phyloP scores from a whole-genome alignment of 208 protist genomes.

The Trypanosoma conorhini region DNA sequence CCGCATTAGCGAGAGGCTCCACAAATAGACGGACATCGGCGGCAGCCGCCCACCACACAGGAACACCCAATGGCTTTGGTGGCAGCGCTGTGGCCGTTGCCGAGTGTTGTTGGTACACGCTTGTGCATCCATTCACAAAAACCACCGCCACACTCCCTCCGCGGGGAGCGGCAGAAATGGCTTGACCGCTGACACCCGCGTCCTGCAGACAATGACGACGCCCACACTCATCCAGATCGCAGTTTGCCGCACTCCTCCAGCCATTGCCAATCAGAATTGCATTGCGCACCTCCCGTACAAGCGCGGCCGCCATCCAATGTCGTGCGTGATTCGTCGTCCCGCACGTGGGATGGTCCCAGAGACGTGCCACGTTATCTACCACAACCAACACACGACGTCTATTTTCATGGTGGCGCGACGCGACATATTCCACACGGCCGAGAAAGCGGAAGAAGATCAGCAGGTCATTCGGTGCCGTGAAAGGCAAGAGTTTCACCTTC shows the following conservation, averaged over 20 bases:
- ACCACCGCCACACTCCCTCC: conserved; percentile 16
- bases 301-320: conserved; percentile 25
- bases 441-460: conserved; percentile 27
- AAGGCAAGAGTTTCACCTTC: conserved; percentile 19
- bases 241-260: background rate
- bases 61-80: conserved; percentile 12
- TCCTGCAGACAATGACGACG: background rate
- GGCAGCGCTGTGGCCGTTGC: background rate
- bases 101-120: background rate
- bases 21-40: conserved; percentile 29
- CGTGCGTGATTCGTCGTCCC: conserved; percentile 17
- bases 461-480: conserved; percentile 23
- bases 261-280: conserved; percentile 24
- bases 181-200: background rate
- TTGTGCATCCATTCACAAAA: conserved; percentile 26
- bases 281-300: conserved; percentile 22
- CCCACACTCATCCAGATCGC: background rate
- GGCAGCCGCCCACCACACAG: conserved; percentile 22
- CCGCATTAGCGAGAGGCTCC: conserved; percentile 3
- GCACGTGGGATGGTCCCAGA: conserved; percentile 22
- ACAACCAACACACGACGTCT: conserved; percentile 21
- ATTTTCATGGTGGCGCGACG: background rate
- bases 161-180: background rate
- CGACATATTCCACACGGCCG: conserved; percentile 8
- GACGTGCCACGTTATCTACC: conserved; percentile 20